phyloP scores from a whole-genome alignment of 129 eudicot species.

The Gnaphalium uliginosum region DNA sequence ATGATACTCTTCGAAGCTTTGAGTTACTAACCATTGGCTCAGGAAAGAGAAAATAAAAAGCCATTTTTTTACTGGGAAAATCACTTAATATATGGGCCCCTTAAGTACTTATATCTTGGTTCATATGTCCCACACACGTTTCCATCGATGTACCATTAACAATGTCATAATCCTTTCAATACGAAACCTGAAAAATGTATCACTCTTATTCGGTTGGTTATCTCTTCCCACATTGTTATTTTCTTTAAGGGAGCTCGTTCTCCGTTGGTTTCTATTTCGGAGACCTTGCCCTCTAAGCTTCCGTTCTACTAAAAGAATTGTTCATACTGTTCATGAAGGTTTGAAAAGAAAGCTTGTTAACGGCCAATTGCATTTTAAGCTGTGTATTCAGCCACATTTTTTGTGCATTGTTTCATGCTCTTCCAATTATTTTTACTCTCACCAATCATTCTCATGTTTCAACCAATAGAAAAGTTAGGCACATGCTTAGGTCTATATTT shows the following conservation, averaged over 20 bases:
- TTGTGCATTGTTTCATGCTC: no score
- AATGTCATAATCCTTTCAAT: background rate
- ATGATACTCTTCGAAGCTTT: slow-evolving; percentile 86
- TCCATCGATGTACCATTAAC: background rate
- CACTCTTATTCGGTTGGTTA: background rate
- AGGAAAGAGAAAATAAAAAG: slow-evolving; percentile 60
- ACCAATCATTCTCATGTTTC: no score
- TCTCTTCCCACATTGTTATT: background rate
- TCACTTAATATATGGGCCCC: background rate
- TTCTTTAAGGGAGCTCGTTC: background rate
- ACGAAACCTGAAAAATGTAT: background rate
- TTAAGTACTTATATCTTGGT: background rate
- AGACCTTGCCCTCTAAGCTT: background rate
- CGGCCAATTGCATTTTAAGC: background rate
- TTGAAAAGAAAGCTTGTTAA: background rate
- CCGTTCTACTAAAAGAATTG: background rate
- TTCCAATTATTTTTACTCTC: no score
- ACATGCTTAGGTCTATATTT: no score
- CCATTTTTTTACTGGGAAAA: background rate
- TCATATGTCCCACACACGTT: background rate
- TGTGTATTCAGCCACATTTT: background rate
- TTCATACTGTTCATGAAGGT: background rate
- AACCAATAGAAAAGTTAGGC: no score
- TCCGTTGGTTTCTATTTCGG: background rate
- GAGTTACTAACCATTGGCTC: slow-evolving; percentile 79